A percentile compares a stretch with the other conserved stretches of the same genome.
Evolutionary conservation across 345 rosid species (phyloP).

Genomic region (Eucalyptus sp.): DNA sequence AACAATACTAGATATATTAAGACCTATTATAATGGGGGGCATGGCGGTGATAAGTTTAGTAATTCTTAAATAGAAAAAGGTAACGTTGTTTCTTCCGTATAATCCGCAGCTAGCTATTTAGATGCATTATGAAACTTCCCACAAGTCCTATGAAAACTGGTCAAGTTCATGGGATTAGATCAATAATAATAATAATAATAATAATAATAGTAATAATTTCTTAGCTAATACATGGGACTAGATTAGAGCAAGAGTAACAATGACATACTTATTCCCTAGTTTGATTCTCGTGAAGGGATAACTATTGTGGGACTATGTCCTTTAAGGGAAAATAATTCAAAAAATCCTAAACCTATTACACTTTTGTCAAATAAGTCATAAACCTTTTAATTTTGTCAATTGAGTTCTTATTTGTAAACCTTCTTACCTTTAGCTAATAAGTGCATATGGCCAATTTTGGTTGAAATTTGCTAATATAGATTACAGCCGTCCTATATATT

Average conservation of each 20-base stretch:
- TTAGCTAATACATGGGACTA: not conserved
- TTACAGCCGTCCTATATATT: rapidly evolving
- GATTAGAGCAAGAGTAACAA: not conserved
- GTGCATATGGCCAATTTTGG: too few species aligned
- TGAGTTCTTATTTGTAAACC: too few species aligned
- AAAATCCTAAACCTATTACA: too few species aligned
- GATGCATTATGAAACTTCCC: not conserved
- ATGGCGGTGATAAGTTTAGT: not conserved
- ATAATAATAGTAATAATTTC: too few species aligned
- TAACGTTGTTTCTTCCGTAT: not conserved
- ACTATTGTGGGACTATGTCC: rapidly evolving
- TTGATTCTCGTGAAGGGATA: not conserved
- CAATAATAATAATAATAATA: not conserved
- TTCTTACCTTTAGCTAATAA: too few species aligned
- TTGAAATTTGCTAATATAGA: too few species aligned
- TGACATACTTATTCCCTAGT: not conserved
- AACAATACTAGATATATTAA: not conserved
- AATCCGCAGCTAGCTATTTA: not conserved
- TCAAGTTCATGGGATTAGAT: not conserved
- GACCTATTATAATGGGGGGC: not conserved
- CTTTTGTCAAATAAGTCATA: too few species aligned
- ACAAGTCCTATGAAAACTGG: not conserved
- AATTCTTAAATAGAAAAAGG: not conserved
- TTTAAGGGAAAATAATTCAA: too few species aligned
- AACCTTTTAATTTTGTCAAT: too few species aligned